Evolutionary conservation across 1,284 basidiomycete genomes (phyloP), one percentile per base, ranked within the genome.

Genomic region (Rhodotorula sp.): DNA sequence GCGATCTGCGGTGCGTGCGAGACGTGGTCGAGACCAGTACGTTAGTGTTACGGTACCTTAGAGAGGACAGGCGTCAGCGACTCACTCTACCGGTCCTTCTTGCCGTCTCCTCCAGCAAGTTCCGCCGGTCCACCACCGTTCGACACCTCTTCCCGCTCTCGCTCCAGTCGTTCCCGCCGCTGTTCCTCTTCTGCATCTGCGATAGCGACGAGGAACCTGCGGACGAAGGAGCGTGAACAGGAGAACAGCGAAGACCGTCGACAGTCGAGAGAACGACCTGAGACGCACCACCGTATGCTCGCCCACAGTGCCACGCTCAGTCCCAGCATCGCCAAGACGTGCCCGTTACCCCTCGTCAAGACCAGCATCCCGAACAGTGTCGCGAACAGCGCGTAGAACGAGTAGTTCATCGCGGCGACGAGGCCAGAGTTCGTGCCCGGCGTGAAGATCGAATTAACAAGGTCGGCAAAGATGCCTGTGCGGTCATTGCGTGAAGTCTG

Each of bases 311-410:
- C 80, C 0, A 80, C 24, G 20, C 78, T 75, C 24, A 81, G 65
- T 4, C 69, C 64, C 11, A 81, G 67, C 0, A 82, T 71, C 1
- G 77, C 77, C 24, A 80, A 59, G 22, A 82, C 80, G 62, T 82
- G 81, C 16, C 74, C 51, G 61, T 80, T 81, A 34, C 77, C 78
- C 2, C 75, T 65, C 1, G 81, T 79, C 20, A 79, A 67, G 47
- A 78, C 62, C 22, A 79, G 59, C 48, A 82, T 75, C 13, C 68
- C 75, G 52, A 69, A 56, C 22, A 82, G 75, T 22, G 78, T 78
- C 26, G 76, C 54, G 37, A 81, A 79, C 26, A 82, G 77, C 10
- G 75, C 80, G 70, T 79, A 78, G 76, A 82, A 82, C 44, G 78
- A 78, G 48, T 72, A 72, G 66, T 79, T 78, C 81, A 81, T 82